Conservation (phyloP, 805 yeast genomes). For the Isabelozyma gotoi region DNA sequence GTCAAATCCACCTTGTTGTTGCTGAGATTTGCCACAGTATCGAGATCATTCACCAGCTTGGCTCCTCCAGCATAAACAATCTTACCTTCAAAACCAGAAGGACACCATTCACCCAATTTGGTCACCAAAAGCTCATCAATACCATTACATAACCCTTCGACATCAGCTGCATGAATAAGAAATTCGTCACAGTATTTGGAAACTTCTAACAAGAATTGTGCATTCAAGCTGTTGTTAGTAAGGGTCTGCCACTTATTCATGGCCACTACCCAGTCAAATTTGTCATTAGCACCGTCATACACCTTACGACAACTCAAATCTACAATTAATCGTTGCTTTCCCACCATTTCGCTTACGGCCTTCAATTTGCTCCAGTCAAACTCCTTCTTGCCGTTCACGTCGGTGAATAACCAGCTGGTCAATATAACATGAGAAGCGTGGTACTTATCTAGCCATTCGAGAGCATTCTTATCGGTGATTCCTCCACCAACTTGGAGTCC, state of each 20-base stretch:
- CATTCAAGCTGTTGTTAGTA: conserved; percentile 60
- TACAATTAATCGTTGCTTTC: conserved; percentile 68
- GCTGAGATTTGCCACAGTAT: conserved; percentile 65
- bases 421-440: conserved; percentile 89
- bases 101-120: conserved; percentile 77
- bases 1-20: conserved; percentile 87
- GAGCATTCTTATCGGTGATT: conserved; percentile 70
- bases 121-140: conserved; percentile 78
- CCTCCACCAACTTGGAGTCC: conserved; percentile 92
- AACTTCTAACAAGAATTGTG: conserved; percentile 53
- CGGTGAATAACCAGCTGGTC: conserved; percentile 88
- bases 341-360: conserved; percentile 53
- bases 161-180: conserved; percentile 96
- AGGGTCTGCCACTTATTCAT: conserved; percentile 96
- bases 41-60: conserved; percentile 65
- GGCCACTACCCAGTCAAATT: conserved; percentile 82
- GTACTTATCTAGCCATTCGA: conserved; percentile 63
- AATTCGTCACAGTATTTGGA: conserved; percentile 78
- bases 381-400: conserved; percentile 33
- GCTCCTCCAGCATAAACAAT: conserved; percentile 99
- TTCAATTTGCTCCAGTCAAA: conserved; percentile 52
- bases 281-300: conserved; percentile 8
- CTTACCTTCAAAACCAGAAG: conserved; percentile 52
- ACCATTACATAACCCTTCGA: conserved; percentile 93
- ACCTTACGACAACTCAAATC: conserved; percentile 79